phyloP scores from a whole-genome alignment of 2,329 filamentous ascomycete genomes.

The Venturia pyrina region DNA sequence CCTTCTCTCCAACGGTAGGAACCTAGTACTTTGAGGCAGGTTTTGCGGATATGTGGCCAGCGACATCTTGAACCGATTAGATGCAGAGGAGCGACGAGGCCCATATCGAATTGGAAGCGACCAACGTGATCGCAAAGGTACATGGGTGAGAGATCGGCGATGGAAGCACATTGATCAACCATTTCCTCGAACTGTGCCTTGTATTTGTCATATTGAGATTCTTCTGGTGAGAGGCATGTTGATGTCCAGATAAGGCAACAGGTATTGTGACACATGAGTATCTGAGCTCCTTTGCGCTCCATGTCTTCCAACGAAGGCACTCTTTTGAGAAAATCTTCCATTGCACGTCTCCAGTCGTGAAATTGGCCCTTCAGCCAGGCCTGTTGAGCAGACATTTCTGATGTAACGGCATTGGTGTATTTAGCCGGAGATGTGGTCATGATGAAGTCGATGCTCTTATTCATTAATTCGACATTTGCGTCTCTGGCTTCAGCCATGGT shows the following conservation, averaged over 20 bases:
- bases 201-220: slow-evolving; percentile 9
- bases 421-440: neutral
- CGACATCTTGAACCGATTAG: slow-evolving; percentile 7
- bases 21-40: neutral
- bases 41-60: slow-evolving; percentile 5
- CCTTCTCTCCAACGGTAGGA: slow-evolving; percentile 8
- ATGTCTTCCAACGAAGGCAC: neutral
- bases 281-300: neutral
- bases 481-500: slow-evolving; percentile 2
- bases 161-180: neutral
- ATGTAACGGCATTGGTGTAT: neutral
- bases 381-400: neutral
- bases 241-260: slow-evolving; percentile 6
- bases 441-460: slow-evolving; percentile 7
- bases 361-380: neutral
- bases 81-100: slow-evolving; percentile 3
- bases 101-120: slow-evolving; percentile 10
- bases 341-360: neutral
- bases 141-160: slow-evolving; percentile 1
- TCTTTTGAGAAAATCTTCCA: slow-evolving; percentile 1
- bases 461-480: slow-evolving; percentile 1
- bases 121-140: slow-evolving; percentile 2
- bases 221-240: slow-evolving; percentile 7
- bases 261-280: neutral
- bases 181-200: slow-evolving; percentile 9